These are phyloP conservation scores for Fusarium sterilihyphosum DNA, from an alignment of 2,329 filamentous ascomycete genomes.

Conservation along the genomic window DNA sequence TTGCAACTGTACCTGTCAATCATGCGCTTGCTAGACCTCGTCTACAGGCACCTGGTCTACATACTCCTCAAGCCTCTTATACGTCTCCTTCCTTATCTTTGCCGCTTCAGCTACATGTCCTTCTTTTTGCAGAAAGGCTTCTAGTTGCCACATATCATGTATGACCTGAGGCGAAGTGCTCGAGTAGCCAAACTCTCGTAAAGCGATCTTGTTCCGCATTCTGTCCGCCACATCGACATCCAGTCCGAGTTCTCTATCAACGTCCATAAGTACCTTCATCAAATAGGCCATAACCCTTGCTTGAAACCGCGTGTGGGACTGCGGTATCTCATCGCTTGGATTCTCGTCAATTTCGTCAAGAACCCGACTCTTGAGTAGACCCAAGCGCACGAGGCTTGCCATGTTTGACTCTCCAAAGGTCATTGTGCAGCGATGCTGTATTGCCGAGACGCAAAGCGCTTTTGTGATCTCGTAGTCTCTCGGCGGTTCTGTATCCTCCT, in stretches of 20 bases:
- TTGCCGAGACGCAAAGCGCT: constrained; percentile 7
- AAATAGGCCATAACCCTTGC: constrained; percentile 11
- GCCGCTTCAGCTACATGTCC: neutral
- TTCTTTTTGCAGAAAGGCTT: neutral
- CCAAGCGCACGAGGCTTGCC: neutral
- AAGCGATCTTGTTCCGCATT: neutral
- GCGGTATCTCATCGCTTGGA: neutral
- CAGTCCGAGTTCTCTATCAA: constrained; percentile 1
- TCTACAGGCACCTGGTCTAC: neutral
- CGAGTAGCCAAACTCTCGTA: constrained; percentile 17
- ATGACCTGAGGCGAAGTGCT: constrained; percentile 5
- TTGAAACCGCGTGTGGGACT: neutral
- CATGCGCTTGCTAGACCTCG: neutral
- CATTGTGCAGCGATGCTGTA: constrained; percentile 18
- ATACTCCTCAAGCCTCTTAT: constrained; percentile 12
- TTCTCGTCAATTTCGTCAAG: neutral
- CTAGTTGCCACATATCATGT: constrained; percentile 16
- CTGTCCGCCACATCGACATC: constrained; percentile 10
- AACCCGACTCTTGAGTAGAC: neutral
- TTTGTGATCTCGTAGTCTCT: constrained; percentile 10
- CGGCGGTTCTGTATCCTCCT: neutral
- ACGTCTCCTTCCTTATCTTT: constrained; percentile 1
- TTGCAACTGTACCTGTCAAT: neutral
- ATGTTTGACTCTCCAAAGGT: neutral
- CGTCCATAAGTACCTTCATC: constrained; percentile 6